These are phyloP conservation scores for Agaricus subrufescens DNA, from an alignment of 768 basidiomycete species.

Conservation along the genomic window DNA sequence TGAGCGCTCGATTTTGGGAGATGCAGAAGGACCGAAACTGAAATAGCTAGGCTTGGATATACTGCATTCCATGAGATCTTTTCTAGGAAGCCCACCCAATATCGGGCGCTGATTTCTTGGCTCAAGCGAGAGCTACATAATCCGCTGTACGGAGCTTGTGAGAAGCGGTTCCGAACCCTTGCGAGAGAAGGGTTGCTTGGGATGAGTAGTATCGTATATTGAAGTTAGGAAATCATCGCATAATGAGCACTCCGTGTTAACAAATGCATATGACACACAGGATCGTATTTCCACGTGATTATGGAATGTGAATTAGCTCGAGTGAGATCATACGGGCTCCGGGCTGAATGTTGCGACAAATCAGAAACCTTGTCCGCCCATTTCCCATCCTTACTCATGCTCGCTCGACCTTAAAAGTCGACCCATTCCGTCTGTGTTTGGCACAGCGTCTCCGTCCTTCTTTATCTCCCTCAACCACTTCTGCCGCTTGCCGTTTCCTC, in stretches of 20 bases:
- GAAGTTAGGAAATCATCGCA: background rate
- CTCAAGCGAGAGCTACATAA: slow-evolving; percentile 48
- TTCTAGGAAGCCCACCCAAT: slow-evolving; percentile 44
- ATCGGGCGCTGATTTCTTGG: slow-evolving; percentile 39
- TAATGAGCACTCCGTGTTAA: too few relatives aligned
- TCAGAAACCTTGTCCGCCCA: slow-evolving; percentile 20
- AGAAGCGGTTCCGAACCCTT: slow-evolving; percentile 40
- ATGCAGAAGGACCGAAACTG: slow-evolving; percentile 2
- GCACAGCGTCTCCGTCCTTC: background rate
- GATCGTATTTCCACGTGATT: background rate
- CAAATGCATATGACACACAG: too few relatives aligned
- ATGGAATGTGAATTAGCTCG: too few relatives aligned
- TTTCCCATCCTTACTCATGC: slow-evolving; percentile 28
- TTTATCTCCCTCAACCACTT: background rate
- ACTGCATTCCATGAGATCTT: slow-evolving; percentile 75
- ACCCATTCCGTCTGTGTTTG: background rate
- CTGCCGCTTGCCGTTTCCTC: background rate
- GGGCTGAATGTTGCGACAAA: background rate
- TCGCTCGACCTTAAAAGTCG: slow-evolving; percentile 17
- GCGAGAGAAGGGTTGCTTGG: slow-evolving; percentile 40
- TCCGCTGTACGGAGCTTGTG: slow-evolving; percentile 37
- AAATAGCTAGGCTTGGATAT: slow-evolving; percentile 61
- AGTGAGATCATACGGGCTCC: too few relatives aligned
- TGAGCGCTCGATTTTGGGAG: slow-evolving; percentile 23
- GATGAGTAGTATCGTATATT: slow-evolving; percentile 15